Base-by-base conservation (phyloP, 2,329 filamentous ascomycete species). In the Aspergillus versicolor region DNA sequence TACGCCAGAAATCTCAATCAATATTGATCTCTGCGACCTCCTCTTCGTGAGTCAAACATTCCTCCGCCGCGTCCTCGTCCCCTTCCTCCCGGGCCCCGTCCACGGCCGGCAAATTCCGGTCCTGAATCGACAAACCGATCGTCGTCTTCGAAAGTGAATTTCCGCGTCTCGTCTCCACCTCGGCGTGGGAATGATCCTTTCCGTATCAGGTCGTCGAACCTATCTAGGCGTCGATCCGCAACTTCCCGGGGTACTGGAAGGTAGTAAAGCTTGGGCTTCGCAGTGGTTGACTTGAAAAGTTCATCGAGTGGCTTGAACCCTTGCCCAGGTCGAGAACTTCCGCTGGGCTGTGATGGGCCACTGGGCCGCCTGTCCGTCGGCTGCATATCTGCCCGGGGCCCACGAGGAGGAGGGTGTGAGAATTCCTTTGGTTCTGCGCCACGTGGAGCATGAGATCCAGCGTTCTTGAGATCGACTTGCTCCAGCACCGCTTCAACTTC, bases 81-180 rank as follows among this genome's bases (percentile, higher is more conserved):
- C 34, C 76, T 75, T 9, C 77, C 63, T 27, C 62, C 54, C 27
- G 27, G 27, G 34, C 63, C 61, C 9, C 61, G 49, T 15, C 61
- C 62, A 57, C 61, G 54, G 12, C 64, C 61, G 53, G 54, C 43
- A 56, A 87, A 85, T 70, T 92, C 89, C 15, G 84, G 84, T 13
- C 89, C 89, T 53, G 87, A 81, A 70, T 92, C 88, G 44, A 92
- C 88, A 53, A 92, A 85, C 5, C 74, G 68, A 58, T 87, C 84
- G 1, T 79, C 81, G 55, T 86, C 78, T 70, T 91, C 88, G 64
- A 92, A 92, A 0, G 87, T 88, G 70, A 90, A 91, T 32, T 89
- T 81, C 68, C 89, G 86, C 73, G 84, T 84, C 51, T 84, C 83
- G 51, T 84, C 81, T 15, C 74, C 75, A 13, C 76, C 73, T 13